These are phyloP conservation scores for Cyberlindnera maritima DNA, from an alignment of 805 yeast genomes.

Conservation along the genomic window DNA sequence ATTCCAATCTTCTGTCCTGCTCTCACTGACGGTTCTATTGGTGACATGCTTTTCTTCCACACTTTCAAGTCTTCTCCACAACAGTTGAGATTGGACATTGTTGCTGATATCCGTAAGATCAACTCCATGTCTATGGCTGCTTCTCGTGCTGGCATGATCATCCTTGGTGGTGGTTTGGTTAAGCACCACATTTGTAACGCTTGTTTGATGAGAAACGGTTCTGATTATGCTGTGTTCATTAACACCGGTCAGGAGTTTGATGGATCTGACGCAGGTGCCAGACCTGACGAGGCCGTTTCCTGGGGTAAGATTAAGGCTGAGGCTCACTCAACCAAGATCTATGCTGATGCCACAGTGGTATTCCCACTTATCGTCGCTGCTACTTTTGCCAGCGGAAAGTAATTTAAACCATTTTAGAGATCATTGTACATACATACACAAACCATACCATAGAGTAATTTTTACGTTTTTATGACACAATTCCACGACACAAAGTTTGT, in stretches of 20 bases:
- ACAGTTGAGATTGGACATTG: constrained; percentile 87
- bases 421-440: not conserved
- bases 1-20: constrained; percentile 98
- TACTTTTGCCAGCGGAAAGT: constrained; percentile 73
- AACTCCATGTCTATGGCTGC: constrained; percentile 97
- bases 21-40: constrained; percentile 95
- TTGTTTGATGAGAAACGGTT: constrained; percentile 98
- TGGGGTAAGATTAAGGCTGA: constrained; percentile 99
- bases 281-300: constrained; percentile 97
- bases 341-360: constrained; percentile 92
- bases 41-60: constrained; percentile 98
- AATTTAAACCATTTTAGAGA: constrained; percentile 4
- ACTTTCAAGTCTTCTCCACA: constrained; percentile 92
- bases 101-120: constrained; percentile 86
- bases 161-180: constrained; percentile 93
- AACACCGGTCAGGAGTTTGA: constrained; percentile 99
- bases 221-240: constrained; percentile 95
- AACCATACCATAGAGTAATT: not conserved
- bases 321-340: constrained; percentile 87
- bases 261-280: constrained; percentile 98
- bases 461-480: too few relatives aligned
- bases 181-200: constrained; percentile 98
- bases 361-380: constrained; percentile 98
- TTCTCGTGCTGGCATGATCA: constrained; percentile 89
- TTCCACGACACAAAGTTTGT: not conserved